Conservation (phyloP, 176 grass and related monocot species). For the Themeda triandra region DNA sequence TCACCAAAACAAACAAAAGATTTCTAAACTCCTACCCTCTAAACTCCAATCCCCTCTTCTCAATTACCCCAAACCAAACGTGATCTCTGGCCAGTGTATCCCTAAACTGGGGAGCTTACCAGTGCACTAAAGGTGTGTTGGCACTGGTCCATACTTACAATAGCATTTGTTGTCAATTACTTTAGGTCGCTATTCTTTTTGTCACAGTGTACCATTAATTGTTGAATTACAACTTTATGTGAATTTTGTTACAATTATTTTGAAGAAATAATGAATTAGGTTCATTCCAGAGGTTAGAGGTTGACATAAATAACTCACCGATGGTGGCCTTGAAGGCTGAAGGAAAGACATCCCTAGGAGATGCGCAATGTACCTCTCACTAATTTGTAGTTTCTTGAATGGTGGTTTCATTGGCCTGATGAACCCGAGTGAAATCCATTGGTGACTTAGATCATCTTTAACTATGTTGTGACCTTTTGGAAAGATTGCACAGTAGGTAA, state of each 20-base stretch:
- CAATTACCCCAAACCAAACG: no score
- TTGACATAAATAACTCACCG: neutral
- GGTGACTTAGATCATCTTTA: conserved; percentile 7
- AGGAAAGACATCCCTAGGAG: neutral
- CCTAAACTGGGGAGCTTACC: no score
- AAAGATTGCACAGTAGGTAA: conserved; percentile 12
- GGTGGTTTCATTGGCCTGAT: neutral
- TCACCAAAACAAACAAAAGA: no score
- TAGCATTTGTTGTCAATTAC: no score
- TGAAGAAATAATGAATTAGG: no score
- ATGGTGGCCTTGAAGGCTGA: neutral
- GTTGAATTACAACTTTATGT: neutral
- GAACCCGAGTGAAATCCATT: conserved; percentile 32
- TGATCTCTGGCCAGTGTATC: no score
- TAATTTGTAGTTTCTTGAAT: neutral
- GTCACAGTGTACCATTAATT: neutral
- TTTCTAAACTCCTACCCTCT: no score
- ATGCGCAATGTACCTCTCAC: neutral
- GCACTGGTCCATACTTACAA: neutral
- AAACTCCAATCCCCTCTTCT: no score
- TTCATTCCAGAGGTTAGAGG: neutral
- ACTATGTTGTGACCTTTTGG: conserved; percentile 12
- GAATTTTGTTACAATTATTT: neutral
- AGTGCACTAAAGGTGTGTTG: no score
- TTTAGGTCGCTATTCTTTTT: neutral